Evolutionary conservation across 73 alveolate species (phyloP).

Genomic region (Uronychia binucleata): DNA sequence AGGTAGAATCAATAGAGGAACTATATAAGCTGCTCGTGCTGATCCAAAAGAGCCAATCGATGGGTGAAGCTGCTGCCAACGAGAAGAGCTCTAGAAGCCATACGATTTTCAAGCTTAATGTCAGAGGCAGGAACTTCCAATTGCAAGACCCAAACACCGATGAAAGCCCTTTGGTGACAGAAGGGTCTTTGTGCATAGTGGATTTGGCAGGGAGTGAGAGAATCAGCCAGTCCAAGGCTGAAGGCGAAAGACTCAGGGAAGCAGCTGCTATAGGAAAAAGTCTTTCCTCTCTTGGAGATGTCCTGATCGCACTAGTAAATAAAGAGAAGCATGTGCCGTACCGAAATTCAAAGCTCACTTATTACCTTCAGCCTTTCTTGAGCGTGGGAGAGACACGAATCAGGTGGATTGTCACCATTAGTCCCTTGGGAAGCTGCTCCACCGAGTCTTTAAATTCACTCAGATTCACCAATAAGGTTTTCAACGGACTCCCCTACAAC

Average conservation of each 20-base stretch:
- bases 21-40: slow-evolving; percentile 45
- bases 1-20: slow-evolving; percentile 25
- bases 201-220: slow-evolving; percentile 99
- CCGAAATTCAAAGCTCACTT: slow-evolving; percentile 88
- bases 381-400: slow-evolving; percentile 68
- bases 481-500: background rate
- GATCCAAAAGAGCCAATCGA: slow-evolving; percentile 80
- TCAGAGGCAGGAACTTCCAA: slow-evolving; percentile 50
- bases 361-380: slow-evolving; percentile 30
- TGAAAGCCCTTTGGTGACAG: background rate
- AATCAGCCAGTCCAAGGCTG: slow-evolving; percentile 82
- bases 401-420: slow-evolving; percentile 71
- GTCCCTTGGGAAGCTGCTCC: slow-evolving; percentile 43
- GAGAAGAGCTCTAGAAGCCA: slow-evolving; percentile 94
- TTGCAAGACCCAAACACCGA: background rate
- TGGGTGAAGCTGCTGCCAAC: slow-evolving; percentile 87
- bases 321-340: slow-evolving; percentile 81
- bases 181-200: slow-evolving; percentile 86
- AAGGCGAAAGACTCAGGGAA: slow-evolving; percentile 85
- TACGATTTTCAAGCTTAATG: slow-evolving; percentile 79
- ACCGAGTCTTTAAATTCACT: slow-evolving; percentile 67
- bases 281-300: slow-evolving; percentile 80
- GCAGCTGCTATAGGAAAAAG: slow-evolving; percentile 72
- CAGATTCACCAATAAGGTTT: slow-evolving; percentile 67
- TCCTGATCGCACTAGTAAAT: slow-evolving; percentile 76